Base-by-base conservation (phyloP, 345 rosid species). In the Rubroshorea leprosula region DNA sequence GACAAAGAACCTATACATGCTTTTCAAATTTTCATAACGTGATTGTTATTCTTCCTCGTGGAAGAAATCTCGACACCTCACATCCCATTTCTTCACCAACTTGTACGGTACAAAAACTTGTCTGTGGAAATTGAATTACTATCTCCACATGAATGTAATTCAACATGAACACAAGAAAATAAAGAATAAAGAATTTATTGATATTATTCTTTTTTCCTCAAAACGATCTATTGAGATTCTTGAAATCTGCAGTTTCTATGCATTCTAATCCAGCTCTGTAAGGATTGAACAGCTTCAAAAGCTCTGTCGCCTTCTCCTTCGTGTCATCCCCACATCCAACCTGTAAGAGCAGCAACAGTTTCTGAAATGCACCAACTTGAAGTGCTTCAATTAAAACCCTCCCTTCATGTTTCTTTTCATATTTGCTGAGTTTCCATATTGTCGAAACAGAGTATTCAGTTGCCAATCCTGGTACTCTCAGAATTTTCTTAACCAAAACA, bases 361-460 rank as follows among this genome's bases (percentile, higher is more conserved):
- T 83, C 63, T 83, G 86, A 57, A 83, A 83, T 1, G 70, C 74
- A 9, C 89, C 86, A 5, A 80, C 74, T 51, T 83, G 80, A 45
- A 80, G 80, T 5, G 75, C 74, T 29, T 83, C 84, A 1, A 66
- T 56, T 41, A 76, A 0, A 2, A 70, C 52, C 16, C 24, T 48
- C 57, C 55, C 77, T 38, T 67, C 68, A 20, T 74, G 17, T 5
- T 63, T 23, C 35, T 52, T 68, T 44, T 61, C 80, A 14, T 38
- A 21, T 47, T 59, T 83, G 67, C 67, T 55, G 0, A 83, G 72
- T 57, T 70, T 76, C 84, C 77, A 80, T 1, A 83, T 66, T 0
- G 65, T 16, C 0, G 78, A 80, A 23, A 83, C 76, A 0, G 89
- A 73, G 29, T 62, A 74, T 27, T 66, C 67, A 0, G 80, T 78